phyloP scores from a whole-genome alignment of 495 filamentous ascomycete genomes.

The Podospora pseudopauciseta region DNA sequence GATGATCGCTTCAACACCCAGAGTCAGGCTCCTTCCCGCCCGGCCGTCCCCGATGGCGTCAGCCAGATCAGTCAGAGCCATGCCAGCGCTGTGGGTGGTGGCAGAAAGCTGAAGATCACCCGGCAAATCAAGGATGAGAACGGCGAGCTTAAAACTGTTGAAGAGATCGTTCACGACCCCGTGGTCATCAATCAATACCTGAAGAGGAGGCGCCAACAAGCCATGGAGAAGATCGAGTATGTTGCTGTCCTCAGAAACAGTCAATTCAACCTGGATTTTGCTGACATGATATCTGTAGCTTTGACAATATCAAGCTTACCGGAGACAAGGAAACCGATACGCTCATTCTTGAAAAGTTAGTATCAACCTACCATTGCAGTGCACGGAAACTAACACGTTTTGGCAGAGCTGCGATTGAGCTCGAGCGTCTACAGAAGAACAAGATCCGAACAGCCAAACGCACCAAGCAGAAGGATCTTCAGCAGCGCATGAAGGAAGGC shows the following conservation, averaged over 20 bases:
- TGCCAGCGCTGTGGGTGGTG: constrained; percentile 63
- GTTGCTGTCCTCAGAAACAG: constrained; percentile 28
- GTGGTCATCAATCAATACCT: constrained; percentile 66
- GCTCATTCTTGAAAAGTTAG: constrained; percentile 33
- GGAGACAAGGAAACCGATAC: constrained; percentile 63
- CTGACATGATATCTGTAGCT: constrained; percentile 27
- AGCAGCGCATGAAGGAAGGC: constrained; percentile 38
- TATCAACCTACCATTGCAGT: neutral
- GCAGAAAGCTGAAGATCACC: constrained; percentile 69
- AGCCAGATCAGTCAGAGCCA: constrained; percentile 84
- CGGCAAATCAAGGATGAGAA: constrained; percentile 59
- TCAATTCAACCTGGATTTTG: neutral
- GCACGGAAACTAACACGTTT: constrained; percentile 2
- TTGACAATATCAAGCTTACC: constrained; percentile 57
- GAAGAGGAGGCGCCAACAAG: constrained; percentile 50
- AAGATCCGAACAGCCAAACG: constrained; percentile 85
- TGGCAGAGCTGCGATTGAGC: constrained; percentile 66
- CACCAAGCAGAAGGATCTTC: constrained; percentile 76
- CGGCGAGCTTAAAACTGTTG: constrained; percentile 57
- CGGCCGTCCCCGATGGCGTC: constrained; percentile 59
- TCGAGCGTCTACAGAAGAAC: constrained; percentile 80
- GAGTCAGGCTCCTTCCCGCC: constrained; percentile 35
- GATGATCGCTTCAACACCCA: constrained; percentile 55
- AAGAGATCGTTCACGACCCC: constrained; percentile 65
- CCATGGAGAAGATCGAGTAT: constrained; percentile 65